Evolutionary conservation across 345 rosid species (phyloP).

Genomic region (Luvunga scandens): DNA sequence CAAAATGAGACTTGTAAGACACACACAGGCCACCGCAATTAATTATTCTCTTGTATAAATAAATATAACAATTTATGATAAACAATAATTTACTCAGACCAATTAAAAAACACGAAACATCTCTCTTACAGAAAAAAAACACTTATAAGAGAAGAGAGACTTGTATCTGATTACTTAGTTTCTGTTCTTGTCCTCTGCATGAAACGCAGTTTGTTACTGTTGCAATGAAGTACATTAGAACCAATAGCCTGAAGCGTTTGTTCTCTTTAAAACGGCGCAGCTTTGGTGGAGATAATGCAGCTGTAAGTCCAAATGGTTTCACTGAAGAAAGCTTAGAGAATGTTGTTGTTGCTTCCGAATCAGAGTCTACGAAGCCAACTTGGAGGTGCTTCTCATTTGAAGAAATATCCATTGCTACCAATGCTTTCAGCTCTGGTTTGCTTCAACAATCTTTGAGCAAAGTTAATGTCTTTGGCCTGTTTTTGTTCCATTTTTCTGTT

Average conservation of each 20-base stretch:
- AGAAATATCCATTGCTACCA: conserved; percentile 76
- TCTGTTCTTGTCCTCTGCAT: conserved; percentile 10
- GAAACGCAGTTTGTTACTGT: conserved; percentile 26
- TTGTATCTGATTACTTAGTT: not conserved
- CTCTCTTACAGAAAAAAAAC: not conserved
- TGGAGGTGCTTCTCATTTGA: conserved; percentile 94
- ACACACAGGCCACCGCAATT: not conserved
- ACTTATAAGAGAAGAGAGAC: not conserved
- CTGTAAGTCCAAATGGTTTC: not conserved
- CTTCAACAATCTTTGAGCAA: not conserved
- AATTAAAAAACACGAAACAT: not conserved
- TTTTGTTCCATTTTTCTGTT: not conserved
- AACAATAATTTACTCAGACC: not conserved
- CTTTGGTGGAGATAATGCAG: conserved; percentile 42
- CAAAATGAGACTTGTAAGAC: not conserved
- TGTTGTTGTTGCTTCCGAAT: conserved; percentile 11
- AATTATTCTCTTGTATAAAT: too few relatives aligned
- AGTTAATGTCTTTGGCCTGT: not conserved
- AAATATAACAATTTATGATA: too few relatives aligned
- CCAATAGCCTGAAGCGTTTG: conserved; percentile 77
- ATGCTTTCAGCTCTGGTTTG: conserved; percentile 65
- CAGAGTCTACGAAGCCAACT: conserved; percentile 48
- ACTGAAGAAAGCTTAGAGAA: conserved; percentile 19
- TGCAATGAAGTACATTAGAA: conserved; percentile 74
- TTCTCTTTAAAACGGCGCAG: conserved; percentile 67